Percentiles rank a stretch among this genome's conserved stretches.
These are phyloP conservation scores for Citrus sp. DNA, from an alignment of 345 rosid species.

Conservation along the genomic window DNA sequence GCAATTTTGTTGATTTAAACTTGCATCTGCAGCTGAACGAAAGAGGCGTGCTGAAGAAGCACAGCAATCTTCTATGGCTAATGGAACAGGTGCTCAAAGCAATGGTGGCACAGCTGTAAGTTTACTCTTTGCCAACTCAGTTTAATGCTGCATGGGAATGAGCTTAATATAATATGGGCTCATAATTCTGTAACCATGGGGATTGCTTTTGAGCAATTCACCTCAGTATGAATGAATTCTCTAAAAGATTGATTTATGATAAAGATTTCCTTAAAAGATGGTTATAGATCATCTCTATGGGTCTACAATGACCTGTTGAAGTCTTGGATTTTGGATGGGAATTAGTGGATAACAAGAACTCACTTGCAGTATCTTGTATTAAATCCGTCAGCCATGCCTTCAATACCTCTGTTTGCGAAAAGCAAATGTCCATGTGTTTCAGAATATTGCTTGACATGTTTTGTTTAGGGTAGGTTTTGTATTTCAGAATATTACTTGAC, in stretches of 20 bases:
- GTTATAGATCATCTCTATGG: neutral
- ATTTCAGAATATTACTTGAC: neutral
- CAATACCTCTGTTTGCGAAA: neutral
- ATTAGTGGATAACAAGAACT: neutral
- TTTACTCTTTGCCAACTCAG: neutral
- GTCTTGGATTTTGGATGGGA: neutral
- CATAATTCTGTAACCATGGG: neutral
- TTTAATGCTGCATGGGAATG: neutral
- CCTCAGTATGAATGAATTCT: neutral
- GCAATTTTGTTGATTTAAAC: conserved; percentile 5
- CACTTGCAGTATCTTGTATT: neutral
- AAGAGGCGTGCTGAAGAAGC: conserved; percentile 73
- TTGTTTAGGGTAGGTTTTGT: neutral
- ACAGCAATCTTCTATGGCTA: conserved; percentile 51
- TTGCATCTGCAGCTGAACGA: conserved; percentile 61
- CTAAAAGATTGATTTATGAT: neutral
- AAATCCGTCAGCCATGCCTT: neutral
- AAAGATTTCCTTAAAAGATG: neutral
- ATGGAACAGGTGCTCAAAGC: conserved; percentile 48
- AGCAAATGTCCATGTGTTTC: neutral
- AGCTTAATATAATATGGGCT: neutral
- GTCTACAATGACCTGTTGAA: neutral
- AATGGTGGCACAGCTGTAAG: conserved; percentile 61
- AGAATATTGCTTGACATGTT: neutral
- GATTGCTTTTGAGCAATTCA: neutral